phyloP scores from a whole-genome alignment of 306 rosid species.

The Aeschynomene evenia region DNA sequence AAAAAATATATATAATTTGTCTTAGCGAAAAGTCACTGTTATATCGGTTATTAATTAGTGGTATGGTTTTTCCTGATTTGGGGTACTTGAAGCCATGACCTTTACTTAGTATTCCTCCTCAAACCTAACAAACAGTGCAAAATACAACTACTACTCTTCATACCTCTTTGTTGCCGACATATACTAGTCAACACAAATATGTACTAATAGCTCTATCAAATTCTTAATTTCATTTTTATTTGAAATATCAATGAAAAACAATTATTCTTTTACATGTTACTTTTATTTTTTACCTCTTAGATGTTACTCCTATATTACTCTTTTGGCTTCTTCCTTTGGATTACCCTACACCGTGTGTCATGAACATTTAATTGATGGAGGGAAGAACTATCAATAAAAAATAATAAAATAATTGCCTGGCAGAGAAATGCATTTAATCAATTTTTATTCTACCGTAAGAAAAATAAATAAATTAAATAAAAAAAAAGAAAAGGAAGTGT shows the following conservation, averaged over 20 bases:
- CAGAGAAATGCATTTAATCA: constrained; percentile 31
- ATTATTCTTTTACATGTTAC: constrained; percentile 21
- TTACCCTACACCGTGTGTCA: neutral
- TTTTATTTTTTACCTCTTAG: neutral
- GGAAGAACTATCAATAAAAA: neutral
- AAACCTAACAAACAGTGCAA: neutral
- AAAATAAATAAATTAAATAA: constrained; percentile 15
- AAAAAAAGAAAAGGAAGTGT: constrained; percentile 27
- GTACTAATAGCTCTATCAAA: neutral
- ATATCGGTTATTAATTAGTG: constrained; percentile 30
- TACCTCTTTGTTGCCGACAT: constrained; percentile 39
- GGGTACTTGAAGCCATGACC: neutral
- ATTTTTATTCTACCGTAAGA: neutral
- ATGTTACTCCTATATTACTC: neutral
- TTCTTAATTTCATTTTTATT: constrained; percentile 20
- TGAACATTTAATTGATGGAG: neutral
- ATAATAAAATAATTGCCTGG: neutral
- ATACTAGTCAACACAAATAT: constrained; percentile 32
- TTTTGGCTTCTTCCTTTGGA: neutral
- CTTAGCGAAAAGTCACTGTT: constrained; percentile 37
- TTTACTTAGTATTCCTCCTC: neutral
- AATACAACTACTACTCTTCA: neutral
- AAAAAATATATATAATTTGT: too few species aligned
- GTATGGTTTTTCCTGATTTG: constrained; percentile 10
- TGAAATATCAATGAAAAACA: constrained; percentile 19